Base-by-base conservation (phyloP, 768 basidiomycete species). In the Psilocybe cyanescens region DNA sequence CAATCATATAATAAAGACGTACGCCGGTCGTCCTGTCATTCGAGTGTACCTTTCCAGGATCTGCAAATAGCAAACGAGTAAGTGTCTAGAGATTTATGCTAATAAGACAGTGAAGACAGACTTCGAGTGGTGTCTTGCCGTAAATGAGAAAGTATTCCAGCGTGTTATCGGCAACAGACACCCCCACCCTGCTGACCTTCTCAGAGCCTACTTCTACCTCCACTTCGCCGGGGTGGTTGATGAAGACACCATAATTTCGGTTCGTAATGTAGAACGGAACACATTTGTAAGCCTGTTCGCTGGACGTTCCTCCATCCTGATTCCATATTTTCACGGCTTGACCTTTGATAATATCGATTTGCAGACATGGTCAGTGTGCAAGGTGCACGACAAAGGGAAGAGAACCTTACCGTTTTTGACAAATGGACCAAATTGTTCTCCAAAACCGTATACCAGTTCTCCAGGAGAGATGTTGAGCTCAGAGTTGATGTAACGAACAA, bases 221-320 rank as follows among this genome's bases (percentile, higher is more conserved):
- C 28, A 92, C 88, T 67, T 91, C 90, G 8, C 88, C 90, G 0
- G 88, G 81, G 65, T 90, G 84, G 72, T 91, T 89, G 69, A 92
- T 84, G 69, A 91, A 92, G 12, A 91, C 82, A 35, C 89, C 91
- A 62, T 91, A 92, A 59, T 86, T 85, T 50, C 85, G 77, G 69
- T 87, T 88, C 14, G 87, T 88, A 67, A 89, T 83, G 64, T 87
- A 88, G 73, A 89, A 89, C 1, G 87, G 87, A 12, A 89, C 78
- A 60, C 83, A 85, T 80, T 87, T 87, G 72, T 88, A 88, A 0
- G 85, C 84, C 66, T 87, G 86, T 37, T 87, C 86, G 62, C 82
- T 85, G 8, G 86, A 87, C 0, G 89, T 92, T 33, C 90, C 90
- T 24, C 90, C 89, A 66, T 91, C 90, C 71, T 85, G 83, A 65